These are phyloP conservation scores for Yamadazyma pseudoaaseri DNA, from an alignment of 1,139 yeast species.

Conservation along the genomic window DNA sequence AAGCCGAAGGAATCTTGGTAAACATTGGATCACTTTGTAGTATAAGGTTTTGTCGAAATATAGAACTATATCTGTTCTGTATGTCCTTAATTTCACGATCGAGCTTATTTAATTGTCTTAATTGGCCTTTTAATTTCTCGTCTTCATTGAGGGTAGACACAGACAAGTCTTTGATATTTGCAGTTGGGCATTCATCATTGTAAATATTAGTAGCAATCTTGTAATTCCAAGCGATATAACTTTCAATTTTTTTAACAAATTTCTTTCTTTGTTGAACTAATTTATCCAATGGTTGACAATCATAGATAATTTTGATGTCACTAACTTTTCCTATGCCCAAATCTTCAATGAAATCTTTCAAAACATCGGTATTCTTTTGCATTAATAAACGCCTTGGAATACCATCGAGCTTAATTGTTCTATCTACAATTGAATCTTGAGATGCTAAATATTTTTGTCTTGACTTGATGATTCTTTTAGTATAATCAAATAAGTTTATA, in stretches of 20 bases:
- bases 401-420: constrained; percentile 87
- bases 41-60: constrained; percentile 13
- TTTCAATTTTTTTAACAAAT: constrained; percentile 41
- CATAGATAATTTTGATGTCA: constrained; percentile 53
- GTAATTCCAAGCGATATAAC: constrained; percentile 42
- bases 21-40: constrained; percentile 27
- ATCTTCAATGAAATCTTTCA: constrained; percentile 57
- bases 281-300: constrained; percentile 50
- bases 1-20: constrained; percentile 61
- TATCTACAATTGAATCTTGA: constrained; percentile 87
- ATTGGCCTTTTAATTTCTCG: constrained; percentile 12
- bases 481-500: constrained; percentile 61
- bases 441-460: constrained; percentile 84
- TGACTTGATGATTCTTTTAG: constrained; percentile 67
- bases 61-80: constrained; percentile 26
- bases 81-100: constrained; percentile 28
- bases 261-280: constrained; percentile 36
- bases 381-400: constrained; percentile 54
- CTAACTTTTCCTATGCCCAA: constrained; percentile 61
- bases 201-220: constrained; percentile 46
- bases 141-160: constrained; percentile 10
- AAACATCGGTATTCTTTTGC: constrained; percentile 35
- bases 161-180: constrained; percentile 17
- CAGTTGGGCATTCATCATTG: constrained; percentile 30
- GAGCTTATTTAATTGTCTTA: constrained; percentile 23